Evolutionary conservation across 345 rosid species (phyloP), one percentile per base, ranked within the genome.

Genomic region (Rhizophora apiculata): DNA sequence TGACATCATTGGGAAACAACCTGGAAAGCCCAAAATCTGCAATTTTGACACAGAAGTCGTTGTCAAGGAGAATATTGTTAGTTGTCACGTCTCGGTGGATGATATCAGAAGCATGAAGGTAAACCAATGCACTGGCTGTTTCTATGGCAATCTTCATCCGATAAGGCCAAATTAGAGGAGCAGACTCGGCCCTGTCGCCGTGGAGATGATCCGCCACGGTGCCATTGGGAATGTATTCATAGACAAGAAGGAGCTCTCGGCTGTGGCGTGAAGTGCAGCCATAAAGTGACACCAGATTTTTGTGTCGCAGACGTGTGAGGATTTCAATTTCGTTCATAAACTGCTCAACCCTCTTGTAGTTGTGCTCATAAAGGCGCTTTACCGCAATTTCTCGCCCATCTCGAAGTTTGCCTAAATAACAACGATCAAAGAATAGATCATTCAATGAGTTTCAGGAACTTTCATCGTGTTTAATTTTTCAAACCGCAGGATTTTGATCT

Each of bases 371-470:
- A 2, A 79, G 67, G 49, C 82, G 77, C 68, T 72, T 79, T 36
- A 75, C 72, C 19, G 80, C 82, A 52, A 72, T 79, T 60, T 68
- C 77, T 24, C 74, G 27, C 6, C 77, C 74, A 2, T 79, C 79
- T 24, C 26, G 74, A 20, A 79, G 72, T 56, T 68, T 75, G 9
- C 80, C 80, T 75, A n/a, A 37, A 56, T 37, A 29, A 37, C 18
- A 55, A 59, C 30, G 27, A 59, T 20, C 8, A 24, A 60, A 21
- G 20, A 30, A 61, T 54, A 11, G 2, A 31, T 8, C 26, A 67
- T 55, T 55, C 11, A 29, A 5, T 10, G 16, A 64, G 24, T 18
- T 27, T 7, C 54, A 0, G 3, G 34, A 18, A 37, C 7, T 48
- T 18, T 46, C 15, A 56, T 24, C 15, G 2, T 6, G 29, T 56